Evolutionary conservation across 192 early-diverging fungal genomes (phyloP).

Genomic region (Rhizophagus clarus): DNA sequence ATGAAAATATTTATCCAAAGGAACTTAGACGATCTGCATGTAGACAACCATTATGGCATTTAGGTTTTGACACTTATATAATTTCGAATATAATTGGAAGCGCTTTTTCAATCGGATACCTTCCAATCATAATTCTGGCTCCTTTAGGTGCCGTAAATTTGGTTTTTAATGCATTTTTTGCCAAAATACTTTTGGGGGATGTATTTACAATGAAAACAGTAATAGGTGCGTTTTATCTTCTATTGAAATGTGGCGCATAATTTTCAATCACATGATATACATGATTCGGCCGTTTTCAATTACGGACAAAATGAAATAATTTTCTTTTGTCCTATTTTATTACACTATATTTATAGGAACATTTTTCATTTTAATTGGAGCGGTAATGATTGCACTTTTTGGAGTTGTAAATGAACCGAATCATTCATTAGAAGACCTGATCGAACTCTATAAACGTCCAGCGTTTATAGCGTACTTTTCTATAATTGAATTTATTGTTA

Average conservation of each 20-base stretch:
- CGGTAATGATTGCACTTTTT: constrained; percentile 68
- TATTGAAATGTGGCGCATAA: too few species aligned
- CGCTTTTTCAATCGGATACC: constrained; percentile 70
- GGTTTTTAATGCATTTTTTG: constrained; percentile 79
- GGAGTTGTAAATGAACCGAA: constrained; percentile 75
- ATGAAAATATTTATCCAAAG: constrained; percentile 52
- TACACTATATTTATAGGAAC: constrained; percentile 51
- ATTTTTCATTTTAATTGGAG: constrained; percentile 64
- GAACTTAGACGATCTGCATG: constrained; percentile 53
- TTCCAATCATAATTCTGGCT: constrained; percentile 77
- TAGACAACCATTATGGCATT: constrained; percentile 65
- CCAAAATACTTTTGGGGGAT: constrained; percentile 62
- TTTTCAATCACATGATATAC: background rate
- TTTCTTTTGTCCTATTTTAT: background rate
- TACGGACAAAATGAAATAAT: background rate
- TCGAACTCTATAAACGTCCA: constrained; percentile 64
- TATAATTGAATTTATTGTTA: constrained; percentile 52
- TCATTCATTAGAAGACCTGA: constrained; percentile 66
- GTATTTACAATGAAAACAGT: constrained; percentile 63
- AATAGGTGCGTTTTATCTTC: constrained; percentile 40
- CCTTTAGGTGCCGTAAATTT: constrained; percentile 74
- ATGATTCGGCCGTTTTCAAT: background rate
- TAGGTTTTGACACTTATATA: constrained; percentile 67
- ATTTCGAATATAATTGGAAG: constrained; percentile 72
- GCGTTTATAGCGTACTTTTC: constrained; percentile 70